phyloP scores from a whole-genome alignment of 2,329 filamentous ascomycete genomes.

The Aspergillus sp. region DNA sequence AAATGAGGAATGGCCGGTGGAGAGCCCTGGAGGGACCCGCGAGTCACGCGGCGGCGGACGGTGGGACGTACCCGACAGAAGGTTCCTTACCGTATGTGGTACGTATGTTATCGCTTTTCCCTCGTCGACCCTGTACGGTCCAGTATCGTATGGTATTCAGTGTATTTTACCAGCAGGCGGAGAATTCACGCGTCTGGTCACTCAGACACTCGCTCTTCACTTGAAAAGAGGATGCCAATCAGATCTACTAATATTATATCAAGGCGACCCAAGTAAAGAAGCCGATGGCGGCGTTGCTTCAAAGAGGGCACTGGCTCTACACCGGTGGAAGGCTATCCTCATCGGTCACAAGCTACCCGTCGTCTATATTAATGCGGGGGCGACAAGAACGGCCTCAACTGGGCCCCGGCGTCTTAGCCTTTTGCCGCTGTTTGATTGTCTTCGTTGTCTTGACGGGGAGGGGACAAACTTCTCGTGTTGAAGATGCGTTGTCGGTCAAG shows the following conservation, averaged over 20 bases:
- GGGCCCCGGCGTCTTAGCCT: slow-evolving; percentile 11
- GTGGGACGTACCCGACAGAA: slow-evolving; percentile 9
- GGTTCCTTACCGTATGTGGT: slow-evolving; percentile 5
- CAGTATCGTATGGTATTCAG: slow-evolving; percentile 1
- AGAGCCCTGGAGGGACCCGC: neutral
- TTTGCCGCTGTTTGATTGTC: neutral
- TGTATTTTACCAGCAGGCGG: neutral
- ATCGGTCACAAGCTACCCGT: slow-evolving; percentile 16
- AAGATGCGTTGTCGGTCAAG: slow-evolving; percentile 6
- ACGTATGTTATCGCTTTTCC: neutral
- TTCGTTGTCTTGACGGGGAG: neutral
- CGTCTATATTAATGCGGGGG: slow-evolving; percentile 22
- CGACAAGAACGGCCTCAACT: slow-evolving; percentile 28
- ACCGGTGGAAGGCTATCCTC: neutral
- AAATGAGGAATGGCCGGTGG: slow-evolving; percentile 13
- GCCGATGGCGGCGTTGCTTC: neutral
- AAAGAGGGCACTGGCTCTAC: neutral
- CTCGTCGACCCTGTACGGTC: neutral
- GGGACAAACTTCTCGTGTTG: neutral
- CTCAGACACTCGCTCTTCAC: too few species aligned
- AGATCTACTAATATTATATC: neutral
- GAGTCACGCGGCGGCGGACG: slow-evolving; percentile 16
- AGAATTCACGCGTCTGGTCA: neutral
- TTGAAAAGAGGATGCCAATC: neutral
- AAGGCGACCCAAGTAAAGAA: neutral